A percentile compares a stretch with the other conserved stretches of the same genome.
These are phyloP conservation scores for Coniferiporia sulphurascens DNA, from an alignment of 1,284 basidiomycete species.

Conservation along the genomic window DNA sequence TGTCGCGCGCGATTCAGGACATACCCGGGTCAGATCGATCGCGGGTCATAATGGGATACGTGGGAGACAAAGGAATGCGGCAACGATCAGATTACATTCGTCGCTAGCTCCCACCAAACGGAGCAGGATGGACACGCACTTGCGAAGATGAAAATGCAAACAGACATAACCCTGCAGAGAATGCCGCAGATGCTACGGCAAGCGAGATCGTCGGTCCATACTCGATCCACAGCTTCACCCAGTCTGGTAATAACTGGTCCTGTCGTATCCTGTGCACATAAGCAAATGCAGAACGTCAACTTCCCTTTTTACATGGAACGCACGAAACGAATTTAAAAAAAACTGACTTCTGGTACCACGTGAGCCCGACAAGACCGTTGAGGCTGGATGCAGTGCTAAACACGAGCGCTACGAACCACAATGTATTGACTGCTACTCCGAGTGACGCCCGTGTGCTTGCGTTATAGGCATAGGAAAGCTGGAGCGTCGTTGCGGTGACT, in stretches of 20 bases:
- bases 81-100: too few relatives aligned
- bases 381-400: slow-evolving; percentile 25
- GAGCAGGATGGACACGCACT: neutral
- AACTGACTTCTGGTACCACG: neutral
- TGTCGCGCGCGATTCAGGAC: too few relatives aligned
- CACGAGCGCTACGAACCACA: slow-evolving; percentile 26
- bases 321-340: too few relatives aligned
- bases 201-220: slow-evolving; percentile 1
- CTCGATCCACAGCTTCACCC: neutral
- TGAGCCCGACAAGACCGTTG: slow-evolving; percentile 20
- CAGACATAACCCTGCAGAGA: neutral
- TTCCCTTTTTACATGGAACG: too few relatives aligned
- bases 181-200: neutral
- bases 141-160: neutral
- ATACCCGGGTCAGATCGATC: too few relatives aligned
- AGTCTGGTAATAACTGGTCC: neutral
- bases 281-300: too few relatives aligned
- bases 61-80: too few relatives aligned
- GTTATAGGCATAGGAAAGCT: slow-evolving; percentile 15
- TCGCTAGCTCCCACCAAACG: too few relatives aligned
- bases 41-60: too few relatives aligned
- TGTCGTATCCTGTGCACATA: neutral
- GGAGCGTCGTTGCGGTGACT: slow-evolving; percentile 22
- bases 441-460: neutral
- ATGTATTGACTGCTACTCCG: slow-evolving; percentile 19